Conservation (phyloP, 2,329 filamentous ascomycete species). For the Aspergillus eucalypticola region DNA sequence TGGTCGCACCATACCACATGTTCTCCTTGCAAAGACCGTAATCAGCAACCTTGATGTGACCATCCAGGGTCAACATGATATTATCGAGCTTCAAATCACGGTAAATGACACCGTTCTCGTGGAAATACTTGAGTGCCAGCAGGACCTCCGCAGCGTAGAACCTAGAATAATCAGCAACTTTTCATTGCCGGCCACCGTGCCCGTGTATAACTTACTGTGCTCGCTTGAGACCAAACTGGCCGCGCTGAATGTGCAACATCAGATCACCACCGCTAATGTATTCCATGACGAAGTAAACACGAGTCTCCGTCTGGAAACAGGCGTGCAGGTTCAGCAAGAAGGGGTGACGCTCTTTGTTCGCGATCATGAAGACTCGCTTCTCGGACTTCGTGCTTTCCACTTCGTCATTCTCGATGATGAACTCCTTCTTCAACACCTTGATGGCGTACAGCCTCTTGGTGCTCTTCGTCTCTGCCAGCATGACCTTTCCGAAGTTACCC, state of each 20-base stretch:
- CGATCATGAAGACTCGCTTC: constrained; percentile 94
- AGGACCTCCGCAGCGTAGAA: constrained; percentile 99
- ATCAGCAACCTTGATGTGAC: constrained; percentile 98
- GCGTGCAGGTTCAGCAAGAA: constrained; percentile 94
- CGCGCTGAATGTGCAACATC: constrained; percentile 98
- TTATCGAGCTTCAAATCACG: constrained; percentile 79
- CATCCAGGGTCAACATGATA: constrained; percentile 90
- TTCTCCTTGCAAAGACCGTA: constrained; percentile 99
- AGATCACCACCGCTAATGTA: constrained; percentile 98
- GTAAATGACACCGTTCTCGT: constrained; percentile 98
- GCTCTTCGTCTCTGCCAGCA: constrained; percentile 96
- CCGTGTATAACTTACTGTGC: constrained; percentile 70
- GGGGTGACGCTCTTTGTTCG: constrained; percentile 94
- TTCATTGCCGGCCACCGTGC: neutral
- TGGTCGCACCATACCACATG: constrained; percentile 98
- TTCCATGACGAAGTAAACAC: constrained; percentile 99
- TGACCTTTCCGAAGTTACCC: constrained; percentile 99
- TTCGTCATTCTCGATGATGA: constrained; percentile 99
- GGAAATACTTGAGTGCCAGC: constrained; percentile 96
- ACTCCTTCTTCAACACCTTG: constrained; percentile 99
- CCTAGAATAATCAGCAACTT: constrained; percentile 44
- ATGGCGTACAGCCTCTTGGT: constrained; percentile 93
- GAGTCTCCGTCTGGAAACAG: constrained; percentile 97
- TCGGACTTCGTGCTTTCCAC: constrained; percentile 97
- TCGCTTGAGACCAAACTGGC: constrained; percentile 91